Evolutionary conservation across 2,329 filamentous ascomycete genomes (phyloP).

Genomic region (Dothiorella sarmentorum): DNA sequence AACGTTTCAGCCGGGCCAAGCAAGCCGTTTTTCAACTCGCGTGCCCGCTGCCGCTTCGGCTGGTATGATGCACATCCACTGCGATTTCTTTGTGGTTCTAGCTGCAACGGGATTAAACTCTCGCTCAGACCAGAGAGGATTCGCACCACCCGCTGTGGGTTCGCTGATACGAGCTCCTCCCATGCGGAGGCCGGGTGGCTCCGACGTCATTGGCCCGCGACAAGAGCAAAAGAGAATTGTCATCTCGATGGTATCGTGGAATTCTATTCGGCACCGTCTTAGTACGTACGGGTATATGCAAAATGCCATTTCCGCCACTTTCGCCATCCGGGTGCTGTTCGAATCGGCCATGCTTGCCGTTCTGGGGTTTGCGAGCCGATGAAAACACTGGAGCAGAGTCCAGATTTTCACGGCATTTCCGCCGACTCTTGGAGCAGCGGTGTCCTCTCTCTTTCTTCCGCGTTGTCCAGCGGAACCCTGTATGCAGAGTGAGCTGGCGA

Average conservation of each 20-base stretch:
- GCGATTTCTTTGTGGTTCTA: neutral
- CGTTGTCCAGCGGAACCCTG: slow-evolving; percentile 10
- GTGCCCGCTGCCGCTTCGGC: slow-evolving; percentile 1
- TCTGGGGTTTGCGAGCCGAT: neutral
- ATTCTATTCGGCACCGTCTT: neutral
- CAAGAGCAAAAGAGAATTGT: neutral
- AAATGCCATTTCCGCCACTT: neutral
- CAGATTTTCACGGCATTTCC: neutral
- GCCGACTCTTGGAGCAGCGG: slow-evolving; percentile 14
- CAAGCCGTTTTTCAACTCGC: neutral
- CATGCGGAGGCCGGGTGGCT: neutral
- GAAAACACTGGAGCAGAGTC: neutral
- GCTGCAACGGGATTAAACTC: neutral
- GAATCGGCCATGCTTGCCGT: neutral
- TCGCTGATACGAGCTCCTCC: neutral
- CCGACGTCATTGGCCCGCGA: slow-evolving; percentile 1
- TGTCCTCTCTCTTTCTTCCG: neutral
- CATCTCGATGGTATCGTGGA: neutral
- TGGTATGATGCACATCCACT: neutral
- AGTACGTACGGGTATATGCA: neutral
- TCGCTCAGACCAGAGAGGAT: neutral
- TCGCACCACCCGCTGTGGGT: slow-evolving; percentile 2
- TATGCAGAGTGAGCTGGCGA: neutral
- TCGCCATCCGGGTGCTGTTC: neutral
- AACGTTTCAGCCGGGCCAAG: slow-evolving; percentile 1